Evolutionary conservation across 2,329 filamentous ascomycete genomes (phyloP).

Genomic region (Chalaropsis thielavioides): DNA sequence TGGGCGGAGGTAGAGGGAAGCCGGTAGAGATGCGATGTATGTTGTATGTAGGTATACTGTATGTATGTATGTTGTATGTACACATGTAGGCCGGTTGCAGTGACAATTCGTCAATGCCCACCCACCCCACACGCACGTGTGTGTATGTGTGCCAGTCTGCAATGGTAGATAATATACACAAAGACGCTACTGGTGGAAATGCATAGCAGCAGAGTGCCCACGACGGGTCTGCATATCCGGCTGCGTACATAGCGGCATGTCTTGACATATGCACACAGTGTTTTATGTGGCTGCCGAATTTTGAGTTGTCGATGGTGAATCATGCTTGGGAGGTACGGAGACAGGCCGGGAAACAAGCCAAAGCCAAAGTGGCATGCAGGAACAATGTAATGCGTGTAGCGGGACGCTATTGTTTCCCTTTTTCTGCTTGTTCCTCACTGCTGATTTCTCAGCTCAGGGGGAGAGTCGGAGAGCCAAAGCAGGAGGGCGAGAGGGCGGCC

Average conservation of each 20-base stretch:
- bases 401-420: neutral
- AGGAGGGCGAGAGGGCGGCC: neutral
- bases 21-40: no score
- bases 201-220: neutral
- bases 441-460: slow-evolving; percentile 1
- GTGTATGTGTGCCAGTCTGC: neutral
- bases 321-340: neutral
- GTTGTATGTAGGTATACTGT: no score
- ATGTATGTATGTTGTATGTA: no score
- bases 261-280: neutral
- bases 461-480: neutral
- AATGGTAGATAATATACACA: neutral
- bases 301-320: neutral
- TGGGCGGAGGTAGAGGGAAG: no score
- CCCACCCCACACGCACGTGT: no score
- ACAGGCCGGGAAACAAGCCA: neutral
- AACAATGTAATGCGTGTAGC: neutral
- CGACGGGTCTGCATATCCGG: neutral
- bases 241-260: slow-evolving; percentile 1
- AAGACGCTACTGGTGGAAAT: neutral
- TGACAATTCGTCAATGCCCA: neutral
- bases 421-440: neutral
- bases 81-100: no score
- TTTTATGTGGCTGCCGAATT: neutral
- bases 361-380: neutral